A percentile compares a stretch with the other conserved stretches of the same genome.
phyloP scores from a whole-genome alignment of 257 asterid genomes.

The Lithospermum erythrorhizon region DNA sequence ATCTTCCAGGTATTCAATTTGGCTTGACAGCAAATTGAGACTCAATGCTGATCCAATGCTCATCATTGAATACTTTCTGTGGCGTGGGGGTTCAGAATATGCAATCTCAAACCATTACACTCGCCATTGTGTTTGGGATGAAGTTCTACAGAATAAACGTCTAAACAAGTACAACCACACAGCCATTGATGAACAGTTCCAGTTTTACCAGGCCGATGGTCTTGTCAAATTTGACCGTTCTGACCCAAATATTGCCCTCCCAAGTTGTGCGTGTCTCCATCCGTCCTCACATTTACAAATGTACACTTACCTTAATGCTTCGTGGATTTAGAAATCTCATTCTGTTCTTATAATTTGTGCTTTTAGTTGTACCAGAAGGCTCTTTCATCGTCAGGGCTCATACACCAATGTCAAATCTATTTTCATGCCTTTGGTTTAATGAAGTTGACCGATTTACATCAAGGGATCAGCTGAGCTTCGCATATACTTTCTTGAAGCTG shows the following conservation, averaged over 20 bases:
- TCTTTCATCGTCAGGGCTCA: constrained; percentile 88
- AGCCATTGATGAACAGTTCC: constrained; percentile 75
- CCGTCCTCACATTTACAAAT: constrained; percentile 2
- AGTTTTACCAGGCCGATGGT: constrained; percentile 72
- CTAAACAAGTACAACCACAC: constrained; percentile 76
- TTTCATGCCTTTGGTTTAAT: constrained; percentile 93
- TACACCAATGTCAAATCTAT: constrained; percentile 77
- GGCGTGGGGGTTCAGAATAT: constrained; percentile 75
- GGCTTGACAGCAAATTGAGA: constrained; percentile 95
- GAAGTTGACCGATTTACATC: constrained; percentile 85
- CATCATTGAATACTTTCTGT: constrained; percentile 72
- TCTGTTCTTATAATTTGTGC: constrained; percentile 6
- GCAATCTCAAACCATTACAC: constrained; percentile 84
- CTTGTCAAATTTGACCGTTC: constrained; percentile 70
- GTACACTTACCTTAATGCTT: constrained; percentile 3
- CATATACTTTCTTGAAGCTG: constrained; percentile 75
- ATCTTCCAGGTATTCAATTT: constrained; percentile 63
- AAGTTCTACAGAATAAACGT: constrained; percentile 80
- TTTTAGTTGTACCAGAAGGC: constrained; percentile 84
- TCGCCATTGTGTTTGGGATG: constrained; percentile 96
- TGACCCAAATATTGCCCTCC: constrained; percentile 47
- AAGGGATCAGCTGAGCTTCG: constrained; percentile 90
- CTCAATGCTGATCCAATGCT: constrained; percentile 76
- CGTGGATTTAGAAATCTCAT: constrained; percentile 5
- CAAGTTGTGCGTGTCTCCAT: constrained; percentile 61